Evolutionary conservation across 129 eudicot genomes (phyloP).

Genomic region (Tagetes patula): DNA sequence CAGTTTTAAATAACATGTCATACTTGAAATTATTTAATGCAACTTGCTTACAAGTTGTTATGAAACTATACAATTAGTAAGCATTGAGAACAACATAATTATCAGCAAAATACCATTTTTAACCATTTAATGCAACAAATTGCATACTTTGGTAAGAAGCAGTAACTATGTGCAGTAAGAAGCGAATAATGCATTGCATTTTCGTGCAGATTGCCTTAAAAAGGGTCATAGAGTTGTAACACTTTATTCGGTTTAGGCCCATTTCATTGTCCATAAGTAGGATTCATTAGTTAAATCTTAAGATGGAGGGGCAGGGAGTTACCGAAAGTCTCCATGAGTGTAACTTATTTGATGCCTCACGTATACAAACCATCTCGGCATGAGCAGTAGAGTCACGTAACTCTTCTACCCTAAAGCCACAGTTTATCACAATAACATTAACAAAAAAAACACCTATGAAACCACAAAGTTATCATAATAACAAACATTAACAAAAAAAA

Average conservation of each 20-base stretch:
- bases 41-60: background rate
- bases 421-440: conserved; percentile 8
- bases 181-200: background rate
- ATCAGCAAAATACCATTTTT: background rate
- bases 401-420: conserved; percentile 80
- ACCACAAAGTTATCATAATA: conserved; percentile 2
- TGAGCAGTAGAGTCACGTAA: conserved; percentile 96
- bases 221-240: background rate
- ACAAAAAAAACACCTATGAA: background rate
- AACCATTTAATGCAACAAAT: background rate
- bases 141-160: conserved; percentile 2
- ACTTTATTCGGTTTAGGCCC: background rate
- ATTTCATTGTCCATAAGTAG: background rate
- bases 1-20: background rate
- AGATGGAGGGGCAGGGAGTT: background rate
- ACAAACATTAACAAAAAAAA: background rate
- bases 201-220: background rate
- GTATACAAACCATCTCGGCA: conserved; percentile 92
- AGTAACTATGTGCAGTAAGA: conserved; percentile 1
- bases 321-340: conserved; percentile 96
- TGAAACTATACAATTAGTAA: background rate
- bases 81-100: background rate
- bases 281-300: background rate
- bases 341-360: conserved; percentile 81
- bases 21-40: background rate